Evolutionary conservation across 495 filamentous ascomycete genomes (phyloP), one percentile per base, ranked within the genome.

Genomic region (Penicillium ucsense): DNA sequence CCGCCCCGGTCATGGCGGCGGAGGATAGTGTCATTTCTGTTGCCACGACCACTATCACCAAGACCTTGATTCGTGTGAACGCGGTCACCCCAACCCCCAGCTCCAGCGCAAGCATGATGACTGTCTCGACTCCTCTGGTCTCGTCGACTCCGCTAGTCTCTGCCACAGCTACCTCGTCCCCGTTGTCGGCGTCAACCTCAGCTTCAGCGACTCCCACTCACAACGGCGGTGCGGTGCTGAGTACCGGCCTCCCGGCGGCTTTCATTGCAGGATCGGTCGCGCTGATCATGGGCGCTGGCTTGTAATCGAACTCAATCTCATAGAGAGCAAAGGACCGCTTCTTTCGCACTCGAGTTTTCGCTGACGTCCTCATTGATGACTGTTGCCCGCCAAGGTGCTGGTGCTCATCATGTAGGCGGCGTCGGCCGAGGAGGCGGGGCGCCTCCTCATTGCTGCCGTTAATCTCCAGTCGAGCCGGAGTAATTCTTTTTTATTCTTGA

Each of bases 261-360:
- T 44, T 72, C 6, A 56, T 63, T 12, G 65, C 65, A 1, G 67
- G 68, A 35, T 70, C 64, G 29, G 46, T 72, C 20, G 67, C 67
- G 41, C 53, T 72, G 49, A 49, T 66, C 51, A 38, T 72, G 60
- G 68, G 64, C 46, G 52, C 46, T 38, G 50, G 55, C 45, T 51
- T 68, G 35, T 72, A 54, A 62, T 57, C 47, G 35, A 28, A 34
- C 44, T 37, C 46, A 34, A 41, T 20, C 20, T 20, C 20, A 20
- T 2, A 20, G 20, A 20, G 20, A 1, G 20, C 20, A 20, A 20
- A 20, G 20, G 20, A 20, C 20, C 20, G 2, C 20, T 20, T 20
- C 20, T 20, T 20, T 20, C 20, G 20, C 20, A 20, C 1, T 20
- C 20, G 20, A 20, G 20, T 20, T 20, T 2, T 20, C 20, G 20